Evolutionary conservation across 2,329 filamentous ascomycete genomes (phyloP).

Genomic region (Zalaria sp.): DNA sequence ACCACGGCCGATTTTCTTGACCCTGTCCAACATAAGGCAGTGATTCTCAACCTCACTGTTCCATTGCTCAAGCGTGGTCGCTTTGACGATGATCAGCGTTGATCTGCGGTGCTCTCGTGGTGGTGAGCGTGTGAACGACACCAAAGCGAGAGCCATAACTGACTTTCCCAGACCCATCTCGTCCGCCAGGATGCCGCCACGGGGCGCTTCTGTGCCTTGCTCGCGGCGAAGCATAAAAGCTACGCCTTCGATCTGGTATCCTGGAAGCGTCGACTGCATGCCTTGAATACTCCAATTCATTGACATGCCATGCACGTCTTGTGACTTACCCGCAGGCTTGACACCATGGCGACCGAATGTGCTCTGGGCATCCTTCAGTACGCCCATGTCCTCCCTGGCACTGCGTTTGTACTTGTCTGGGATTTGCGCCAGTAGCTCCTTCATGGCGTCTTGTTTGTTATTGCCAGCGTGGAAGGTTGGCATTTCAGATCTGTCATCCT

Average conservation of each 20-base stretch:
- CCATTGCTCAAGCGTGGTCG: conserved; percentile 27
- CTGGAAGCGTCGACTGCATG: conserved; percentile 31
- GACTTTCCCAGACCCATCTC: conserved; percentile 29
- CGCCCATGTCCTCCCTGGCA: conserved; percentile 20
- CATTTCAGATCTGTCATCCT: no score
- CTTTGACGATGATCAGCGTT: conserved; percentile 29
- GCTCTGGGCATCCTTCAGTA: conserved; percentile 24
- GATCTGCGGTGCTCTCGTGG: conserved; percentile 48
- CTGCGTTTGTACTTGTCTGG: conserved; percentile 20
- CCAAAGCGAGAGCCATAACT: conserved; percentile 38
- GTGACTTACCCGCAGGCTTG: conserved; percentile 13
- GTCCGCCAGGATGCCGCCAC: conserved; percentile 27
- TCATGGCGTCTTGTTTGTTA: background rate
- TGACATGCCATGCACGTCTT: conserved; percentile 27
- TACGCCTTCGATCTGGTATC: conserved; percentile 37
- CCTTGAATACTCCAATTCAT: conserved; percentile 15
- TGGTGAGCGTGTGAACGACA: conserved; percentile 60
- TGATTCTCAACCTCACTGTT: conserved; percentile 14
- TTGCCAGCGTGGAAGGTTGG: no score
- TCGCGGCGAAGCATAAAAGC: conserved; percentile 43
- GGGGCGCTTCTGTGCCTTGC: conserved; percentile 18
- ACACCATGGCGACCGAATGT: conserved; percentile 26
- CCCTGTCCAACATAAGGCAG: conserved; percentile 26
- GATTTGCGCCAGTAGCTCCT: conserved; percentile 23
- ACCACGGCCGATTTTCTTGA: conserved; percentile 59